Conservation (phyloP, 768 basidiomycete genomes). For the Suillus paluster region DNA sequence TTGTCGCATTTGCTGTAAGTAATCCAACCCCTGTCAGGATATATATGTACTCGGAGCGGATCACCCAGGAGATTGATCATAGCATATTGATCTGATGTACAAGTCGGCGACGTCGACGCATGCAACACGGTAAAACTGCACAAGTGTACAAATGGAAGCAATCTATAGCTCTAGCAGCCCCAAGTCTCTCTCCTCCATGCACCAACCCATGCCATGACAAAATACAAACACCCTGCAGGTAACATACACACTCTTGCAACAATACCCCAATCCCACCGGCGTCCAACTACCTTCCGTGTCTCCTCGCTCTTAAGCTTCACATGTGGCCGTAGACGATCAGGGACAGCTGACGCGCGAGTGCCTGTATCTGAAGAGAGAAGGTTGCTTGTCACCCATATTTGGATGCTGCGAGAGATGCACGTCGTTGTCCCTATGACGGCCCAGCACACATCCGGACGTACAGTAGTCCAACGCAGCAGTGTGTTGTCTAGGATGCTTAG, state of each 20-base stretch:
- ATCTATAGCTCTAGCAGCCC: conserved; percentile 20
- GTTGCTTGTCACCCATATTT: conserved; percentile 97
- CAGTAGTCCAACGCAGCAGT: conserved; percentile 47
- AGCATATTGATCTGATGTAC: conserved; percentile 3
- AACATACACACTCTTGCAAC: conserved; percentile 72
- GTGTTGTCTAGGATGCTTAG: conserved; percentile 28
- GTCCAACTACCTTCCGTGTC: conserved; percentile 41
- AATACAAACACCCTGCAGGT: conserved; percentile 76
- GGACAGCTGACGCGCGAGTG: conserved; percentile 11
- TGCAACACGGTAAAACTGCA: not conserved
- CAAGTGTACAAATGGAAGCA: too few relatives aligned
- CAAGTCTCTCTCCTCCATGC: conserved; percentile 45
- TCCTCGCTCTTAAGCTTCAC: conserved; percentile 24
- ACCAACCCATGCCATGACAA: conserved; percentile 76
- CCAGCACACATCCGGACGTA: conserved; percentile 87
- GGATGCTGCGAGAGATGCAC: conserved; percentile 77
- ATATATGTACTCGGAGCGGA: too few relatives aligned
- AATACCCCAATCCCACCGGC: conserved; percentile 83
- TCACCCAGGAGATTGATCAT: not conserved
- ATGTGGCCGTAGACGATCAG: conserved; percentile 29
- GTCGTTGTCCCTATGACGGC: conserved; percentile 90
- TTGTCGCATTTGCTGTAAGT: too few relatives aligned
- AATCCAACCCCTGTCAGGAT: too few relatives aligned
- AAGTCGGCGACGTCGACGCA: not conserved
- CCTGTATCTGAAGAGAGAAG: conserved; percentile 41